These are phyloP conservation scores for Choiromyces venosus DNA, from an alignment of 495 filamentous ascomycete genomes.

Conservation along the genomic window DNA sequence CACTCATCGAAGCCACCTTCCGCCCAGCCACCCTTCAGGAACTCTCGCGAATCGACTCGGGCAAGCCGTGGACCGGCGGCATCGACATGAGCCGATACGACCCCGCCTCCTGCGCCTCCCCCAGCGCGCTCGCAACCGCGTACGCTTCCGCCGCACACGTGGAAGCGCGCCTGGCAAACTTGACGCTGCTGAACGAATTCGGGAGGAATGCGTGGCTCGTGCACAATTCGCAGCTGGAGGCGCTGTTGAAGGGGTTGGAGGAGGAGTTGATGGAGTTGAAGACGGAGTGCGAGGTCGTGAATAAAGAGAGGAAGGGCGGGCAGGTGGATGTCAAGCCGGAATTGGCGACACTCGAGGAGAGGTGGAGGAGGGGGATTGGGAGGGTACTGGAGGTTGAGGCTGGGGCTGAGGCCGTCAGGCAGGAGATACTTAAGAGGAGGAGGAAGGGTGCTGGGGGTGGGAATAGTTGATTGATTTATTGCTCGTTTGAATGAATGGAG, in stretches of 20 bases:
- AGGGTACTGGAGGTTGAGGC: slow-evolving; percentile 68
- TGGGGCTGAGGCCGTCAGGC: slow-evolving; percentile 63
- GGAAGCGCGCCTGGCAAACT: slow-evolving; percentile 58
- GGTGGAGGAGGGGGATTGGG: slow-evolving; percentile 68
- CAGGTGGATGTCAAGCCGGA: slow-evolving; percentile 68
- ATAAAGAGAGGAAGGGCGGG: slow-evolving; percentile 60
- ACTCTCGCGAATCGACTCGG: slow-evolving; percentile 54
- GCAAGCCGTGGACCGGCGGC: slow-evolving; percentile 51
- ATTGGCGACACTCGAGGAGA: slow-evolving; percentile 62
- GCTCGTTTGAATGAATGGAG: background rate
- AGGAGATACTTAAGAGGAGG: slow-evolving; percentile 55
- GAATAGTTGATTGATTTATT: background rate
- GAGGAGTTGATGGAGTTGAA: slow-evolving; percentile 62
- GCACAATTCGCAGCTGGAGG: slow-evolving; percentile 72
- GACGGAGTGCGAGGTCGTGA: slow-evolving; percentile 62
- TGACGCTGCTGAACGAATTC: slow-evolving; percentile 67
- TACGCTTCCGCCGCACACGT: slow-evolving; percentile 66
- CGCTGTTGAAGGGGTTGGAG: slow-evolving; percentile 65
- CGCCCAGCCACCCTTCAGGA: slow-evolving; percentile 60
- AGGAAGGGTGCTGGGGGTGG: slow-evolving; percentile 12
- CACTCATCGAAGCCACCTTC: slow-evolving; percentile 46
- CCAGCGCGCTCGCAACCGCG: slow-evolving; percentile 45
- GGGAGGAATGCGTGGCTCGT: slow-evolving; percentile 91
- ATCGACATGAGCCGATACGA: slow-evolving; percentile 84
- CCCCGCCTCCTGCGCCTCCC: slow-evolving; percentile 43